Percentiles rank a stretch among this genome's conserved stretches.
These are phyloP conservation scores for Phytophthora pisi DNA, from an alignment of 352 stramenopile species.

Conservation along the genomic window DNA sequence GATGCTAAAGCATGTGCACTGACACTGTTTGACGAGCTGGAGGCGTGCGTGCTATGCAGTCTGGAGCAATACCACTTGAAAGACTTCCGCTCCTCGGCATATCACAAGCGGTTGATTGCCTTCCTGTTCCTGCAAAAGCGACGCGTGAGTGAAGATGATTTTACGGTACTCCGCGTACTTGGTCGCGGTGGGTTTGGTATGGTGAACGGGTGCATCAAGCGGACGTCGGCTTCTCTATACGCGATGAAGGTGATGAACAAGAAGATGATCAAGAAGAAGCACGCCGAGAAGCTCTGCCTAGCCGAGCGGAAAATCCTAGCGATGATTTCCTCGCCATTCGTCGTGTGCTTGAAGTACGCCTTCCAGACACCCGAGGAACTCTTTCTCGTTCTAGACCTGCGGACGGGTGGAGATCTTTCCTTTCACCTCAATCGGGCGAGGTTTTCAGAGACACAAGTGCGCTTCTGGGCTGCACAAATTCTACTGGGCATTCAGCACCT, in stretches of 20 bases:
- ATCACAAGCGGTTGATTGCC: constrained; percentile 85
- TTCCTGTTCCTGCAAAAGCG: constrained; percentile 93
- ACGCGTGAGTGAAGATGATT: constrained; percentile 94
- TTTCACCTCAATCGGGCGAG: constrained; percentile 77
- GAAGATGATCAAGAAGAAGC: constrained; percentile 93
- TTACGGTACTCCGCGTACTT: constrained; percentile 95
- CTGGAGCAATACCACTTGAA: constrained; percentile 71
- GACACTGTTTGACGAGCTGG: constrained; percentile 76
- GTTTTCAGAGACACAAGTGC: constrained; percentile 74
- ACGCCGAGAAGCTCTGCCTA: constrained; percentile 80
- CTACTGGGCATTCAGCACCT: constrained; percentile 81
- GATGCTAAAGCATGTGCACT: constrained; percentile 29
- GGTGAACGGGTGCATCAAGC: constrained; percentile 97
- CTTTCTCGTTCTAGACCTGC: constrained; percentile 97
- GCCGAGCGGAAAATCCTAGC: constrained; percentile 80
- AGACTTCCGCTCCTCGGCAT: constrained; percentile 79
- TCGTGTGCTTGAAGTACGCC: constrained; percentile 96
- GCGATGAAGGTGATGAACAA: constrained; percentile 91
- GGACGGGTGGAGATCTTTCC: constrained; percentile 96
- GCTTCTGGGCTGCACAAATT: constrained; percentile 86
- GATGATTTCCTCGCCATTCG: constrained; percentile 88
- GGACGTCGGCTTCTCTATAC: constrained; percentile 84
- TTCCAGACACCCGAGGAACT: constrained; percentile 96
- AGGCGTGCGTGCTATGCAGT: constrained; percentile 73
- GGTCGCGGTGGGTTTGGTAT: constrained; percentile 96